These are phyloP conservation scores for Prosopis cineraria DNA, from an alignment of 306 rosid genomes.

Conservation along the genomic window DNA sequence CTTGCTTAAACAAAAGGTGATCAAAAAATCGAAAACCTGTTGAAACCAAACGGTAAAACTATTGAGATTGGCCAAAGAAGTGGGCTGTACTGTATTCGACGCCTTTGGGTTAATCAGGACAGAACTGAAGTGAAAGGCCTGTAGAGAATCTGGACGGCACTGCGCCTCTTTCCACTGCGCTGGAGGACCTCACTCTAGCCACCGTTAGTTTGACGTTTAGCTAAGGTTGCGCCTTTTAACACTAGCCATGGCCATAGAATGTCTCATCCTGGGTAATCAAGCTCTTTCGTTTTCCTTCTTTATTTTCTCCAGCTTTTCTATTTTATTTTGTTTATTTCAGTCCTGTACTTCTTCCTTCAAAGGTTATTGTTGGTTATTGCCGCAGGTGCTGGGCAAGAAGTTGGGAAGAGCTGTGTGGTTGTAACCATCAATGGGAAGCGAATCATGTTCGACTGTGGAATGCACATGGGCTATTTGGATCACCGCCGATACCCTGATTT, in stretches of 20 bases:
- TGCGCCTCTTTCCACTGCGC: not conserved
- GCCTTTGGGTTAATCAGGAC: not conserved
- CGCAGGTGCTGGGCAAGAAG: conserved; percentile 95
- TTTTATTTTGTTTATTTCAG: not conserved
- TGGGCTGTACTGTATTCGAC: not conserved
- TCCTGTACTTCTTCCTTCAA: not conserved
- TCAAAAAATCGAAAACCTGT: no score
- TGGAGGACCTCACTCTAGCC: not conserved
- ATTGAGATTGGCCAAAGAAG: no score
- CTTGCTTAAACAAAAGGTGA: no score
- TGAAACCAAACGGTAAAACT: no score
- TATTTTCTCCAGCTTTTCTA: not conserved
- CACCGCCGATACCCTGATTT: conserved; percentile 84
- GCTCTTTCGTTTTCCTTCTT: not conserved
- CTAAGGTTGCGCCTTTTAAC: not conserved
- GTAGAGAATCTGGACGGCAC: not conserved
- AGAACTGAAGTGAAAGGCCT: not conserved
- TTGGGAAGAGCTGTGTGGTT: conserved; percentile 91
- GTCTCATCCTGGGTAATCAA: conserved; percentile 64
- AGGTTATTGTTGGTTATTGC: not conserved
- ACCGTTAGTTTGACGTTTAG: not conserved
- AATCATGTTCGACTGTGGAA: conserved; percentile 96
- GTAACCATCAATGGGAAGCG: conserved; percentile 84
- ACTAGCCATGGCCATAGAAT: conserved; percentile 60
- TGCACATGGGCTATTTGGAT: conserved; percentile 80